These are phyloP conservation scores for Fusarium penzigii DNA, from an alignment of 2,329 filamentous ascomycete species.

Conservation along the genomic window DNA sequence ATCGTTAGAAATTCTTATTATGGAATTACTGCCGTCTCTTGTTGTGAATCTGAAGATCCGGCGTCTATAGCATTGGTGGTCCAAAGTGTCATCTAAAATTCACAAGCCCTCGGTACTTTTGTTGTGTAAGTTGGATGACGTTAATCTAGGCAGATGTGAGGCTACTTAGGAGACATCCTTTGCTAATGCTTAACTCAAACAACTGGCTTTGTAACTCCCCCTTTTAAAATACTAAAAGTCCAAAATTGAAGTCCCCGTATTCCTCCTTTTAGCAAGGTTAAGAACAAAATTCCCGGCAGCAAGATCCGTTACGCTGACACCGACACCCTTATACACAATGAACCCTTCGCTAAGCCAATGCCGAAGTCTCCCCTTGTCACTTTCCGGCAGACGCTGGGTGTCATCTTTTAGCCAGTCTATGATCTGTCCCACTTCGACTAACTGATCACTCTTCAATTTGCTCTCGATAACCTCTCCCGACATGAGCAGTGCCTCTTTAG, in stretches of 20 bases:
- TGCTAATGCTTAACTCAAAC: no score
- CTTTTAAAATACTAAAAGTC: conserved; percentile 4
- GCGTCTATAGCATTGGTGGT: no score
- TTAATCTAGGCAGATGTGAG: no score
- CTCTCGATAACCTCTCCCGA: conserved; percentile 69
- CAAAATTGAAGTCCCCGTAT: conserved; percentile 8
- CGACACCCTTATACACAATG: conserved; percentile 29
- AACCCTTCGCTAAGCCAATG: conserved; percentile 24
- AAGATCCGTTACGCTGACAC: conserved; percentile 36
- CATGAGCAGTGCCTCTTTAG: conserved; percentile 61
- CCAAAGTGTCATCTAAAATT: no score
- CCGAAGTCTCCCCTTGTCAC: conserved; percentile 1
- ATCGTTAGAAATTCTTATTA: no score
- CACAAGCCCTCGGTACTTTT: no score
- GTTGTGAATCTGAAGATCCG: no score
- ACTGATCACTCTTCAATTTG: conserved; percentile 53
- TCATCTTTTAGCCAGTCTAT: conserved; percentile 6
- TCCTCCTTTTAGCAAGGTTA: conserved; percentile 23
- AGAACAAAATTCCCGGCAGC: conserved; percentile 32
- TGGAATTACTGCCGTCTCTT: no score
- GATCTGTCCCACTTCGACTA: conserved; percentile 62
- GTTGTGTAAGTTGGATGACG: no score
- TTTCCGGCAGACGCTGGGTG: neutral
- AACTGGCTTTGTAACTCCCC: no score
- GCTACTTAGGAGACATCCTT: no score